Percentiles rank a stretch among this genome's conserved stretches.
phyloP scores from a whole-genome alignment of 768 basidiomycete species.

The Sarcodon sp. region DNA sequence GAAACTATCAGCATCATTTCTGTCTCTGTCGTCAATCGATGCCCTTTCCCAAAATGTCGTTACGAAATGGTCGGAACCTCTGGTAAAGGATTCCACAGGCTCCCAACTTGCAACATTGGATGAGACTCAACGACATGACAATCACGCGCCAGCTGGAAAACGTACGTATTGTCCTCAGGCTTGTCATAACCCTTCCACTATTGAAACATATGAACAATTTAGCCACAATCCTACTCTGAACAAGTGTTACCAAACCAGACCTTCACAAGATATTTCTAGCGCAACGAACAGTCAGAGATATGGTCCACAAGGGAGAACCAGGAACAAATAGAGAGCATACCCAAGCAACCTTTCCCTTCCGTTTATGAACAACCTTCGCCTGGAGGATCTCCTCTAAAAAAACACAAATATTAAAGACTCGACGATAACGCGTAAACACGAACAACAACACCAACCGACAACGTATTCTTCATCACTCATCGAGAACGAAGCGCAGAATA shows the following conservation, averaged over 20 bases:
- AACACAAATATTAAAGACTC: not conserved
- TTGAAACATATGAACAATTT: not conserved
- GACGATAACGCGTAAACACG: not conserved
- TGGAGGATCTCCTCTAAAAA: not conserved
- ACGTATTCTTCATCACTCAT: not conserved
- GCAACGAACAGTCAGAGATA: not conserved
- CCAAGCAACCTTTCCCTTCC: not conserved
- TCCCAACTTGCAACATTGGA: constrained; percentile 43
- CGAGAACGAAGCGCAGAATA: too few relatives aligned
- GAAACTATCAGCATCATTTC: constrained; percentile 34
- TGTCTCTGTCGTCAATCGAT: constrained; percentile 28
- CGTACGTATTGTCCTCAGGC: constrained; percentile 2
- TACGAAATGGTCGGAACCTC: constrained; percentile 39
- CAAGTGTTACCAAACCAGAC: not conserved
- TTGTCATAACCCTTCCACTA: constrained; percentile 5
- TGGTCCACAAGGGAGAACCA: not conserved
- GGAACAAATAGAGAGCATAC: not conserved
- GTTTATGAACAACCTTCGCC: not conserved
- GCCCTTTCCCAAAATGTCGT: constrained; percentile 24
- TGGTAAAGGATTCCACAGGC: constrained; percentile 43
- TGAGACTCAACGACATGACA: not conserved
- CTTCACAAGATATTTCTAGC: not conserved
- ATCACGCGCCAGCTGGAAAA: not conserved
- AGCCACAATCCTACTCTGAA: not conserved
- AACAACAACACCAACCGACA: not conserved